Conservation (phyloP, 805 yeast species). For the Myxozyma sirexii region DNA sequence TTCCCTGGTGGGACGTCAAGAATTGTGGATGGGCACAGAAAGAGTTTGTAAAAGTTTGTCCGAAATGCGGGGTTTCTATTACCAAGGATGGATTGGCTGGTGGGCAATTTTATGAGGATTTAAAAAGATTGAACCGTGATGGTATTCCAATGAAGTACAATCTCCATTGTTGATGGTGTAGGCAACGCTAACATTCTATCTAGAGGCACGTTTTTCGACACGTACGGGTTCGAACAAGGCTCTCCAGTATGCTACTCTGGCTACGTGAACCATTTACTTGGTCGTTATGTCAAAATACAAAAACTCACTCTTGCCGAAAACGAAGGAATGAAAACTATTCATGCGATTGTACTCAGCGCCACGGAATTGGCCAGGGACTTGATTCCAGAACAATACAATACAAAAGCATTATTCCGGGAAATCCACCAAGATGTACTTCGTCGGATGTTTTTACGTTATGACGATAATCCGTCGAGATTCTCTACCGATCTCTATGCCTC, state of each 20-base stretch:
- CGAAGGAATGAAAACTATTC: neutral
- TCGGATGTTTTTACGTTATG: conserved; percentile 23
- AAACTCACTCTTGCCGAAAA: neutral
- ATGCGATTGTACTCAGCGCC: neutral
- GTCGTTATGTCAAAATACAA: neutral
- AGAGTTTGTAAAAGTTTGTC: conserved; percentile 8
- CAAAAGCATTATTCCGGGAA: neutral
- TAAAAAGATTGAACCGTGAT: neutral
- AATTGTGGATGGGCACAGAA: conserved; percentile 17
- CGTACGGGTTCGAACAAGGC: neutral
- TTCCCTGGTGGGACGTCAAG: conserved; percentile 4
- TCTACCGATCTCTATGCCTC: conserved; percentile 29
- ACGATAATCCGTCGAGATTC: conserved; percentile 28
- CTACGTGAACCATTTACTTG: neutral
- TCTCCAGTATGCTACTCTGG: neutral
- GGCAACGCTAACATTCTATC: neutral
- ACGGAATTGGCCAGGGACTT: neutral
- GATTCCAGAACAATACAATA: neutral
- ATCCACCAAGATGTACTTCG: conserved; percentile 11
- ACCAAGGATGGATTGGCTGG: conserved; percentile 7
- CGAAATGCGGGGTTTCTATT: conserved; percentile 5
- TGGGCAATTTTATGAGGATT: conserved; percentile 9
- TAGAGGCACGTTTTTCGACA: conserved; percentile 14
- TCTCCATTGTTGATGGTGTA: neutral
- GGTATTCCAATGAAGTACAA: conserved; percentile 17